Conservation (phyloP, 2,329 filamentous ascomycete species). For the Trichophyton verrucosum region DNA sequence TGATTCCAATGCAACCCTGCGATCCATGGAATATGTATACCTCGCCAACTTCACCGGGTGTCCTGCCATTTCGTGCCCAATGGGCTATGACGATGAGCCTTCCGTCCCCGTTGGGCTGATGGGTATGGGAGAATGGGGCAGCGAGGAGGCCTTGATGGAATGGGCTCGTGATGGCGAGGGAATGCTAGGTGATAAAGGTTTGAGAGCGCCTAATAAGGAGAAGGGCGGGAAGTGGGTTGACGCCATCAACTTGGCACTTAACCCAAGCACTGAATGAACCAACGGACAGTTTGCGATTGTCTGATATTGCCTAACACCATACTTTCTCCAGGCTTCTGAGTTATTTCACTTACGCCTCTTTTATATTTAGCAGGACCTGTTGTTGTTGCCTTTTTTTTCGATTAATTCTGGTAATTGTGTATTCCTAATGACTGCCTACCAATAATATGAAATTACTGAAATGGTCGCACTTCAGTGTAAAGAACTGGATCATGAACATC, state of each 20-base stretch:
- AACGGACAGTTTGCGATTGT: neutral
- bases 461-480: too few relatives aligned
- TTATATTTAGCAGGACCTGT: neutral
- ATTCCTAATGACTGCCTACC: neutral
- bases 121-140: slow-evolving; percentile 45
- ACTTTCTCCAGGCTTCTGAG: neutral
- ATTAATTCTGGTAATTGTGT: neutral
- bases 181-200: slow-evolving; percentile 29
- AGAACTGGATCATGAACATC: neutral
- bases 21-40: slow-evolving; percentile 76
- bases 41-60: slow-evolving; percentile 71
- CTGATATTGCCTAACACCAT: neutral
- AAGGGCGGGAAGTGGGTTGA: slow-evolving; percentile 27
- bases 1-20: slow-evolving; percentile 60
- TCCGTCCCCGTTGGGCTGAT: slow-evolving; percentile 41
- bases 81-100: slow-evolving; percentile 51
- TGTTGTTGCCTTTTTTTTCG: neutral
- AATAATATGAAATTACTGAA: neutral
- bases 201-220: slow-evolving; percentile 20
- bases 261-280: neutral
- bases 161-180: slow-evolving; percentile 42
- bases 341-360: neutral
- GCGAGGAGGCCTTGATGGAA: slow-evolving; percentile 40
- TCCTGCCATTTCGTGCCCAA: slow-evolving; percentile 61
- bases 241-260: slow-evolving; percentile 18